Base-by-base conservation (phyloP, 768 basidiomycete species). In the Boletus sensibilis region DNA sequence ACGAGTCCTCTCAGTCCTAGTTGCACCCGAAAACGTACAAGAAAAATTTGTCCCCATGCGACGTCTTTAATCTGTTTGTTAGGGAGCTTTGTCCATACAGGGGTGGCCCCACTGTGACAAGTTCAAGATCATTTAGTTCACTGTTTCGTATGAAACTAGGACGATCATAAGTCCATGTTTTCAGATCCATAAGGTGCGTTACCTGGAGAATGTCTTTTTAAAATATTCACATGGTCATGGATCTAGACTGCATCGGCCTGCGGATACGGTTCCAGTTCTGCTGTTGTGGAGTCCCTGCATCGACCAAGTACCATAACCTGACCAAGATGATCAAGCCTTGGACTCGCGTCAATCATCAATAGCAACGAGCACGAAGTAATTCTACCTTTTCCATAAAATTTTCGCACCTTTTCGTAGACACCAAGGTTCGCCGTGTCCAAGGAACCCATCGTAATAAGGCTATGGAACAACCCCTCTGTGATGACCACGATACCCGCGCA, bases 381-480 rank as follows among this genome's bases (percentile, higher is more conserved):
- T 29, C 11, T 33, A 69, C 67, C 46, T 55, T 40, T 55, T 34
- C 60, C 67, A 27, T 67, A 67, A 0, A 14, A 3, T 23, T 31
- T 60, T 44, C 67, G 57, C 1, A 42, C 27, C 2, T 23, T 27
- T 45, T 56, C 60, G 34, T 68, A 68, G 16, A 44, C 45, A 43
- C 67, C 67, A 0, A 67, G 63, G 40, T 67, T 41, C 1, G 52
- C 50, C 2, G 52, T 29, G 40, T 67, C 53, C 21, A 49, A 50
- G 14, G 37, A 31, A 12, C 53, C 37, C 13, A 54, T 47, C 3
- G 40, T 25, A 49, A 68, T 48, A 14, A 68, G 47, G 33, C 23
- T 59, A n/a, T 69, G 57, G 54, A 68, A 67, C 29, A 67, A 14
- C 4, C 60, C 60, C 16, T 68, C 67, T 13, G 58, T 35, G 38